Evolutionary conservation across 495 filamentous ascomycete species (phyloP).

Genomic region (Gamarada debralockiae): DNA sequence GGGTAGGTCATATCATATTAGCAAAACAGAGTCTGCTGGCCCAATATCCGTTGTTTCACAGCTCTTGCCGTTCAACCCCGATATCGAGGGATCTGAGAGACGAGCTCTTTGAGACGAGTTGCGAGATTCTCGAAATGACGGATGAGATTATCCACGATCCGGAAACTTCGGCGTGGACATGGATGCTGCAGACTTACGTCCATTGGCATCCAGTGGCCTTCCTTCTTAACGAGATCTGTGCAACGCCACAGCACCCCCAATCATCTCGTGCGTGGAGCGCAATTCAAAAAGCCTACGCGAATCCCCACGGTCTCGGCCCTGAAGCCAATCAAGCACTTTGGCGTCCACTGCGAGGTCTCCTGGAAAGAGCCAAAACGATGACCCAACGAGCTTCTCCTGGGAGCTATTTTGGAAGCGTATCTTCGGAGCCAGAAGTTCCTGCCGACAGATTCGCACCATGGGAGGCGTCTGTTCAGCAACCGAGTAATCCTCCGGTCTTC

Average conservation of each 20-base stretch:
- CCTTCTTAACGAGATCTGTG: neutral
- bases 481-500: too few relatives aligned
- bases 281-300: too few relatives aligned
- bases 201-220: slow-evolving; percentile 3
- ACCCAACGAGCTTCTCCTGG: too few relatives aligned
- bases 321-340: too few relatives aligned
- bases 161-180: neutral
- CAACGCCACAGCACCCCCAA: neutral
- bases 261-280: neutral
- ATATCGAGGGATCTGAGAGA: neutral
- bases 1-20: neutral
- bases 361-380: too few relatives aligned
- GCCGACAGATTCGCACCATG: too few relatives aligned
- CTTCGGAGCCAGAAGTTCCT: too few relatives aligned
- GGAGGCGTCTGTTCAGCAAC: too few relatives aligned
- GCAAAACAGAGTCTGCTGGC: neutral
- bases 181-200: neutral
- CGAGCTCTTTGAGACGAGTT: neutral
- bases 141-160: neutral
- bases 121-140: neutral
- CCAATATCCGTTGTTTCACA: slow-evolving; percentile 1
- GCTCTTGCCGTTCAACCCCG: neutral
- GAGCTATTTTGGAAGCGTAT: too few relatives aligned
- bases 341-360: too few relatives aligned
- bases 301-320: too few relatives aligned